phyloP scores from a whole-genome alignment of 2,329 filamentous ascomycete species.

The Trichoderma sp. region DNA sequence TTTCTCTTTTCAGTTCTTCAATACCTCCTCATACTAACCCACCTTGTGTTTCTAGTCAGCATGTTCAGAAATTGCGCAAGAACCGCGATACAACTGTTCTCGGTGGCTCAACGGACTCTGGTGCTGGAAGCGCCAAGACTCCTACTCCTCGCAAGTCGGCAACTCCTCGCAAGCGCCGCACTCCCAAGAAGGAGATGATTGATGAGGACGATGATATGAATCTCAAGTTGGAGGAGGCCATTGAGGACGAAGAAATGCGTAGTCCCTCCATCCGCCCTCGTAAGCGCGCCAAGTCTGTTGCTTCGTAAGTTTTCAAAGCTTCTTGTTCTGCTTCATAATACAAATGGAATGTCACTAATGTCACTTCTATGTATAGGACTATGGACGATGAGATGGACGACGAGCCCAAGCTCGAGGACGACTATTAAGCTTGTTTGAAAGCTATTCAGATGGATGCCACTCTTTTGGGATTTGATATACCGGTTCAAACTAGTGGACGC shows the following conservation, averaged over 20 bases:
- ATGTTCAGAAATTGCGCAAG: slow-evolving; percentile 46
- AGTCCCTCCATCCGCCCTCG: neutral
- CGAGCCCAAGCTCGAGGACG: neutral
- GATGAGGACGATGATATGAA: slow-evolving; percentile 25
- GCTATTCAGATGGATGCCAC: neutral
- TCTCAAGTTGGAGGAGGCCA: slow-evolving; percentile 29
- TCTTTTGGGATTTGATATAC: neutral
- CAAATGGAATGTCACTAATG: neutral
- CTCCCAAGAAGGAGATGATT: slow-evolving; percentile 28
- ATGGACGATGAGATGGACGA: neutral
- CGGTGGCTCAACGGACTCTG: slow-evolving; percentile 23
- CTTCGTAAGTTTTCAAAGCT: neutral
- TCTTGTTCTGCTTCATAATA: neutral
- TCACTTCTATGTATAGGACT: neutral
- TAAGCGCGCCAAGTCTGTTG: slow-evolving; percentile 28
- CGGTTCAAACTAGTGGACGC: neutral
- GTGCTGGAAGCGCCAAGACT: slow-evolving; percentile 20
- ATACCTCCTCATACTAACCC: slow-evolving; percentile 25
- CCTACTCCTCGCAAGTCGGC: slow-evolving; percentile 29
- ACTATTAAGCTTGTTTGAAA: neutral
- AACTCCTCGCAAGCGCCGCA: slow-evolving; percentile 32
- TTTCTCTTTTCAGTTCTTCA: slow-evolving; percentile 18
- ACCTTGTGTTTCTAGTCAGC: slow-evolving; percentile 37
- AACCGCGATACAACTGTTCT: slow-evolving; percentile 32
- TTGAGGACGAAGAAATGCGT: slow-evolving; percentile 4